Percentiles rank a stretch among this genome's conserved stretches.
Conservation (phyloP, 2,329 filamentous ascomycete genomes). For the Huntiella omanensis region DNA sequence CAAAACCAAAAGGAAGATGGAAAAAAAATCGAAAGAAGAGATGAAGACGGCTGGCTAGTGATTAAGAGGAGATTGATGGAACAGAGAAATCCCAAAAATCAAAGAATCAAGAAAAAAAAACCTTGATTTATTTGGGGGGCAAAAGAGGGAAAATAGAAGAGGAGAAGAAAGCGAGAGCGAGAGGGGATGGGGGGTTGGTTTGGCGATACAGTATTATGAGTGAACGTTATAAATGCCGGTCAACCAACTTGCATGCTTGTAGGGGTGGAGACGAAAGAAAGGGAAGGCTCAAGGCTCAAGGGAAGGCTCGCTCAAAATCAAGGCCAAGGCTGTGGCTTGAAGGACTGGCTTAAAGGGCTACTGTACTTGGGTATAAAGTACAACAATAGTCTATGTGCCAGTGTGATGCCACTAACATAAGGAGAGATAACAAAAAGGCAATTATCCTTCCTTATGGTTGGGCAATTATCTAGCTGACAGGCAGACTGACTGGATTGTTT, state of each 20-base stretch:
- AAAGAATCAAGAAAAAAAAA: not conserved
- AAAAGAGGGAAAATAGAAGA: not conserved
- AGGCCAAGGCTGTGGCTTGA: conserved; percentile 2
- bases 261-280: conserved; percentile 2
- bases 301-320: too few relatives aligned
- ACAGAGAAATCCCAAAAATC: not conserved
- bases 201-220: not conserved
- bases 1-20: not conserved
- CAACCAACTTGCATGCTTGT: not conserved
- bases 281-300: not conserved
- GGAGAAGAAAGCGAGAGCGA: not conserved
- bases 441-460: too few relatives aligned
- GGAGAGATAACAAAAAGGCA: too few relatives aligned
- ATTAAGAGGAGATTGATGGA: not conserved
- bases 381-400: not conserved
- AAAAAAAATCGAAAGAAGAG: not conserved
- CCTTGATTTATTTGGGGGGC: not conserved
- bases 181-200: not conserved
- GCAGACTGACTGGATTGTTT: too few relatives aligned
- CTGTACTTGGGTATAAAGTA: not conserved
- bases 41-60: too few relatives aligned
- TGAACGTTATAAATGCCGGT: not conserved
- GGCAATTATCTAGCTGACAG: too few relatives aligned
- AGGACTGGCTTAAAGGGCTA: not conserved
- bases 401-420: too few relatives aligned